Base-by-base conservation (phyloP, 371 early-diverging fungal species). In the Actinomortierella wolfii region DNA sequence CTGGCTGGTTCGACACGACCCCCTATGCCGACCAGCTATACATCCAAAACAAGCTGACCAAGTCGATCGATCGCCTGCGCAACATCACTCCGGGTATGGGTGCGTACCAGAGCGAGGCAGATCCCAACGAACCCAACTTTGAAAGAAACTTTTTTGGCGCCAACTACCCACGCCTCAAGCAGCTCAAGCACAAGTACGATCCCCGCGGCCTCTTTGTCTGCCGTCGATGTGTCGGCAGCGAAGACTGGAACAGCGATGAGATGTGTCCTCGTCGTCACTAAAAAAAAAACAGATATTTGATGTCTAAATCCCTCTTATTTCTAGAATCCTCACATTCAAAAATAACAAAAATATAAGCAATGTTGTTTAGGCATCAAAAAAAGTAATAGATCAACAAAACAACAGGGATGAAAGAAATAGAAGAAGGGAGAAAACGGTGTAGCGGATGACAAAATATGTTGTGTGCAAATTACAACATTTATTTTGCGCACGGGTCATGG, bases 181-280 rank as follows among this genome's bases (percentile, higher is more conserved):
- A 44, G 28, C 70, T 83, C 54, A 80, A 83, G 61, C 17, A 76
- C 3, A 67, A 75, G 59, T 59, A 61, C 18, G 83, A 83, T 54
- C 81, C 79, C 2, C 43, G 29, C 11, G 62, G 68, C 13, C n/a
- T 81, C 2, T 81, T 81, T 26, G 9, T 44, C 28, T 64, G 54
- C 49, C 28, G 49, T 20, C 57, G 25, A 11, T 57, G 57, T 49
- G 57, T 57, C 13, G 57, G 57, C 23, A 57, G 57, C 43, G 57
- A 57, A 25, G 57, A 57, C 24, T 57, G 51, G 57, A 43, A 50
- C 26, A 29, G 45, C 24, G 56, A 56, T 20, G 9, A 45, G 56
- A 20, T 56, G 46, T 56, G 56, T 29, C 29, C 34, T 34, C 34
- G 34, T 34, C 34, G 34, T 34, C n/a, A n/a, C n/a, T n/a, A n/a